phyloP scores from a whole-genome alignment of 306 rosid genomes.

The Acacia crassicarpa region DNA sequence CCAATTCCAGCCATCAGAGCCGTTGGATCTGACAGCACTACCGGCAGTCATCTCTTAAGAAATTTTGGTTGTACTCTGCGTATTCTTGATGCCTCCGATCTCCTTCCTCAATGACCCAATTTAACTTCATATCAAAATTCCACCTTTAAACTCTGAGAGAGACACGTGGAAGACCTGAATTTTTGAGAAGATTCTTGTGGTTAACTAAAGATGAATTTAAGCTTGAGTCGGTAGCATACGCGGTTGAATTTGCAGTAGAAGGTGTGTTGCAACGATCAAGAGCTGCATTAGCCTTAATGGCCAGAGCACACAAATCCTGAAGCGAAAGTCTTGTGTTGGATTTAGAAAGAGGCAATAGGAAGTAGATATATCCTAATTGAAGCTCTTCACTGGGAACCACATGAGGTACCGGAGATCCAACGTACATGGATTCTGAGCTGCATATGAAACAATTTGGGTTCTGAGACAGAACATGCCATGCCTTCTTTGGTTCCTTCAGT shows the following conservation, averaged over 20 bases:
- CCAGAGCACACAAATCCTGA: conserved; percentile 49
- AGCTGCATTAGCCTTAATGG: conserved; percentile 62
- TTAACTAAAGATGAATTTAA: not conserved
- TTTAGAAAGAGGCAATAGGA: conserved; percentile 51
- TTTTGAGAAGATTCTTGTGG: not conserved
- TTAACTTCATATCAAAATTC: not conserved
- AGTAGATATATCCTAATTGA: conserved; percentile 54
- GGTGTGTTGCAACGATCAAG: conserved; percentile 31
- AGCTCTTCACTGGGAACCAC: conserved; percentile 48
- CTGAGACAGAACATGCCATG: conserved; percentile 51
- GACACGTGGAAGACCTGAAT: conserved; percentile 17
- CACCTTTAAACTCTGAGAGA: conserved; percentile 1
- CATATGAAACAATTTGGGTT: conserved; percentile 57
- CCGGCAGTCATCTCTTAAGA: not conserved
- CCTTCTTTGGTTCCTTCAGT: conserved; percentile 43
- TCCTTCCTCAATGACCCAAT: not conserved
- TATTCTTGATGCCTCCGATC: not conserved
- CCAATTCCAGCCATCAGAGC: not conserved
- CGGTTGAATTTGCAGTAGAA: not conserved
- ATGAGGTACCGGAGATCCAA: conserved; percentile 34
- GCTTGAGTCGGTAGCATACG: not conserved
- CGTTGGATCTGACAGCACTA: not conserved
- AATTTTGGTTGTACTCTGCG: not conserved
- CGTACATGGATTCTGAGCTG: conserved; percentile 55
- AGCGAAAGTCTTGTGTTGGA: conserved; percentile 43